Base-by-base conservation (phyloP, 257 asterid genomes). In the Ligustrum vulgare region DNA sequence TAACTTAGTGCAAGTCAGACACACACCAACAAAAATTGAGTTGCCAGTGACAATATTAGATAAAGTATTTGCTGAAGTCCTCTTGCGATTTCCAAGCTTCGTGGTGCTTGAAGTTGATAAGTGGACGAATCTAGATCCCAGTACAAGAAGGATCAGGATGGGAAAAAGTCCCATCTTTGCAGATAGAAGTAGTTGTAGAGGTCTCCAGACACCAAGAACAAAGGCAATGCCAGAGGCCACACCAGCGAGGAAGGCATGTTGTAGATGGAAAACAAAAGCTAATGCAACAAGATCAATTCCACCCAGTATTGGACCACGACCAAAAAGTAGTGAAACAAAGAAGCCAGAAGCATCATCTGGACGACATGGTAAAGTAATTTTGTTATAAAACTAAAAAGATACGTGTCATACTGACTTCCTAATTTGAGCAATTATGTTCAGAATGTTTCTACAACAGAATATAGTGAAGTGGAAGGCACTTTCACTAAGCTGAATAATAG, bases 281-380 rank as follows among this genome's bases (percentile, higher is more conserved):
- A 90, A 93, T 72, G 96, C 91, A 41, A 91, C 84, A 11, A 95
- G 96, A 69, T 89, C 86, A 13, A 86, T 43, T 20, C 99, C 99
- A 5, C 99, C 99, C n/a, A 91, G 88, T 56, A 91, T 71, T 45
- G 98, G 97, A 9, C 99, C 99, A 18, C 90, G 86, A 33, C 99
- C 98, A 10, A 95, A 95, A 0, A 95, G 92, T 25, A 95, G 87
- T 8, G 99, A 95, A 37, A 95, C 96, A 3, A 93, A 79, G 84
- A 91, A 89, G 23, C 97, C 99, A 5, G 99, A 91, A 37, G 97
- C 93, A 72, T 95, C 96, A 87, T 95, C 97, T 33, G 93, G 91
- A 75, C 99, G 91, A 96, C 81, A 85, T 66, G 20, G 67, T 32
- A 63, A 35, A 51, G 69, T 2, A 15, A 56, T 4, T 67, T 69